These are phyloP conservation scores for Colletotrichum brevisporum DNA, from an alignment of 2,329 filamentous ascomycete species.

Conservation along the genomic window DNA sequence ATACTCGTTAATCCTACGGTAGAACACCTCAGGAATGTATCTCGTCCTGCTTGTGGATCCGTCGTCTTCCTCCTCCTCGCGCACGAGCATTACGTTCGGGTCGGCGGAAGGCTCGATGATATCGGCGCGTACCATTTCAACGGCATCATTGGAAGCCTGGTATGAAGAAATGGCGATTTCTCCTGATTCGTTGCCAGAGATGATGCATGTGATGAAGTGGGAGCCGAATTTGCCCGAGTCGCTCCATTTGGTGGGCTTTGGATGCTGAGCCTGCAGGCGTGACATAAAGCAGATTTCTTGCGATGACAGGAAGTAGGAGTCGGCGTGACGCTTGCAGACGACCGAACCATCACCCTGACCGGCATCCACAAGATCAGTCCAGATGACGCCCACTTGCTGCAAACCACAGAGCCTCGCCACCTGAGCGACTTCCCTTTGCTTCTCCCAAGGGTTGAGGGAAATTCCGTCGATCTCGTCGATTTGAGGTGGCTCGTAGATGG, in stretches of 20 bases:
- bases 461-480: slow-evolving; percentile 90
- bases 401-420: slow-evolving; percentile 87
- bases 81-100: slow-evolving; percentile 93
- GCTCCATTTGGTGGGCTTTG: slow-evolving; percentile 95
- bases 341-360: slow-evolving; percentile 87
- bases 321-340: slow-evolving; percentile 93
- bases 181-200: slow-evolving; percentile 92
- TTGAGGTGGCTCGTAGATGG: slow-evolving; percentile 96
- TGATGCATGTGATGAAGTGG: slow-evolving; percentile 95
- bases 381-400: slow-evolving; percentile 92
- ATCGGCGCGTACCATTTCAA: slow-evolving; percentile 96
- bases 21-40: slow-evolving; percentile 98
- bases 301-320: slow-evolving; percentile 95
- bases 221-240: slow-evolving; percentile 95
- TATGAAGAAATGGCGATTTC: slow-evolving; percentile 92
- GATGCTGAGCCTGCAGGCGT: slow-evolving; percentile 87
- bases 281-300: slow-evolving; percentile 93
- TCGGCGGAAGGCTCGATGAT: slow-evolving; percentile 96
- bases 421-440: slow-evolving; percentile 84
- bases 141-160: slow-evolving; percentile 93
- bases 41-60: slow-evolving; percentile 76
- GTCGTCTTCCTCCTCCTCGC: slow-evolving; percentile 89
- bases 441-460: slow-evolving; percentile 86
- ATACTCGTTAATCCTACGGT: slow-evolving; percentile 95
- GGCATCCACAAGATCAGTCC: slow-evolving; percentile 90